Percentiles rank a stretch among this genome's conserved stretches.
These are phyloP conservation scores for Miscanthus lutarioriparius DNA, from an alignment of 176 grass and related monocot species.

Conservation along the genomic window DNA sequence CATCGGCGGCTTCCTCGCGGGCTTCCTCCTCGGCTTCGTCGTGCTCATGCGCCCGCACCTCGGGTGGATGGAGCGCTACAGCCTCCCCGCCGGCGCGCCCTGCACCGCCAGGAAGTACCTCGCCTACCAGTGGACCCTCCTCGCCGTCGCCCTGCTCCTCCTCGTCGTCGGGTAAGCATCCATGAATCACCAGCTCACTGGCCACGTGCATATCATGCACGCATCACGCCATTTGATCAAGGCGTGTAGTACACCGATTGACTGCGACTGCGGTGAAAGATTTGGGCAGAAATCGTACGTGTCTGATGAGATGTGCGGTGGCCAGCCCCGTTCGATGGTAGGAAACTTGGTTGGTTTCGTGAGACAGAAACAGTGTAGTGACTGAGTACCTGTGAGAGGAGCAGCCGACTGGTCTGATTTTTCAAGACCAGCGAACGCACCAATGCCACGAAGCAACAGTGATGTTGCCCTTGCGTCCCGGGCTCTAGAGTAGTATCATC, in stretches of 20 bases:
- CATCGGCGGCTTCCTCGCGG: conserved; percentile 72
- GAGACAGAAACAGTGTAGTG: no score
- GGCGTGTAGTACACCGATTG: neutral
- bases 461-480: neutral
- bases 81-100: conserved; percentile 42
- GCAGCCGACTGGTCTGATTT: no score
- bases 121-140: conserved; percentile 66
- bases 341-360: no score
- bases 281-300: neutral
- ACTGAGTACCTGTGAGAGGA: no score
- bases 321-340: no score
- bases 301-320: neutral
- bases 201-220: no score
- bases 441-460: neutral
- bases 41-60: conserved; percentile 74
- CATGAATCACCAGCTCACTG: no score
- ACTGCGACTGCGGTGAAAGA: neutral
- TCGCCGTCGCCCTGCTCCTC: conserved; percentile 41
- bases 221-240: neutral
- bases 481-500: neutral
- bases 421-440: no score
- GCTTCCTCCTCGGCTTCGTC: conserved; percentile 86
- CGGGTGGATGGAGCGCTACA: conserved; percentile 65
- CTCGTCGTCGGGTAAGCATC: conserved; percentile 56
- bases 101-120: conserved; percentile 62